phyloP scores from a whole-genome alignment of 2,329 filamentous ascomycete genomes.

The Anthostomella pinea region DNA sequence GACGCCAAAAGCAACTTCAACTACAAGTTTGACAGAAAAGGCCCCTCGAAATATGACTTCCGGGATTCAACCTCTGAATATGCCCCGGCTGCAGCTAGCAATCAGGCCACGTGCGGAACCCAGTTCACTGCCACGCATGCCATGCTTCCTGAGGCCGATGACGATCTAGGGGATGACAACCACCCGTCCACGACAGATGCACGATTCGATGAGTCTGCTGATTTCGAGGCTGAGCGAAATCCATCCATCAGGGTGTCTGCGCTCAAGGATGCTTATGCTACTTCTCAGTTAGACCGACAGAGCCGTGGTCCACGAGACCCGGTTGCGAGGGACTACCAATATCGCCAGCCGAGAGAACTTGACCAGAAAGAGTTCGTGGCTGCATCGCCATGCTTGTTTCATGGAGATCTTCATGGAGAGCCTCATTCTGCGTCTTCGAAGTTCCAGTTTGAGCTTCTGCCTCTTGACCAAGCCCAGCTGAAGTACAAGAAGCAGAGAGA shows the following conservation, averaged over 20 bases:
- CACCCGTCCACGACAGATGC: background rate
- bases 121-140: slow-evolving; percentile 3
- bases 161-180: background rate
- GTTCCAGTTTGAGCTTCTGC: slow-evolving; percentile 28
- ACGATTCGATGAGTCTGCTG: slow-evolving; percentile 2
- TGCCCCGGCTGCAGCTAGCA: slow-evolving; percentile 10
- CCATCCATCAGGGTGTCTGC: background rate
- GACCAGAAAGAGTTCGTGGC: slow-evolving; percentile 7
- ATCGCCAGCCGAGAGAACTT: slow-evolving; percentile 2
- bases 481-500: slow-evolving; percentile 25
- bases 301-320: background rate
- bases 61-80: slow-evolving; percentile 30
- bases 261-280: background rate
- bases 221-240: slow-evolving; percentile 3
- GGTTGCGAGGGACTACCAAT: slow-evolving; percentile 5
- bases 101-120: slow-evolving; percentile 12
- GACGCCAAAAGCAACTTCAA: slow-evolving; percentile 14
- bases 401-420: slow-evolving; percentile 10
- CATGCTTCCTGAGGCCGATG: slow-evolving; percentile 4
- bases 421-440: slow-evolving; percentile 16
- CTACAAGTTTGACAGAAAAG: slow-evolving; percentile 15
- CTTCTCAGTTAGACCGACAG: background rate
- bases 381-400: slow-evolving; percentile 5
- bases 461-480: slow-evolving; percentile 23
- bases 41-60: slow-evolving; percentile 27